A percentile compares a stretch with the other conserved stretches of the same genome.
These are phyloP conservation scores for Hymenoscyphus scutula DNA, from an alignment of 2,329 filamentous ascomycete species.

Conservation along the genomic window DNA sequence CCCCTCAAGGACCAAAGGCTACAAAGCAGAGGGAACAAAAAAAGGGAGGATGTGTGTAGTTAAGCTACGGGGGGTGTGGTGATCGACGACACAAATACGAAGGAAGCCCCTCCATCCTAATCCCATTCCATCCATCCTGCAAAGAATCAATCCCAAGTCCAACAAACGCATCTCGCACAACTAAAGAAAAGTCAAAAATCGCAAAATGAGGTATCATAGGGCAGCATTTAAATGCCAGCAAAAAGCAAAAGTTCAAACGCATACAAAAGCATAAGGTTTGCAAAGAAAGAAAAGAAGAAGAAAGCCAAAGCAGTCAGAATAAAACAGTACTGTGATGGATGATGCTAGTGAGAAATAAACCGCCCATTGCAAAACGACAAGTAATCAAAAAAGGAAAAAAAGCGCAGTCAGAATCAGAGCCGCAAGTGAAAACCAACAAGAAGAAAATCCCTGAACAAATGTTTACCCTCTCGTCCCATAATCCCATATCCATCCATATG, in stretches of 20 bases:
- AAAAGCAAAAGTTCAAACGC: too few species aligned
- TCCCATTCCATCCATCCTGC: background rate
- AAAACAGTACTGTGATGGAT: constrained; percentile 11
- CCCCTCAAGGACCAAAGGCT: too few species aligned
- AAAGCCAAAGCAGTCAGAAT: constrained; percentile 1
- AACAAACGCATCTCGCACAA: background rate
- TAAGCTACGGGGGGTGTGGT: too few species aligned
- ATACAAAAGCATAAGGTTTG: too few species aligned
- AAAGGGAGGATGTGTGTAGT: too few species aligned
- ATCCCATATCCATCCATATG: constrained; percentile 16
- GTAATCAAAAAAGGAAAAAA: background rate
- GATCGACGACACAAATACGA: too few species aligned
- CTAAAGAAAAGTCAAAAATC: background rate
- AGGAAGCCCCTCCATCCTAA: background rate
- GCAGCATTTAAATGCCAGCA: constrained; percentile 15
- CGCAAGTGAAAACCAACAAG: constrained; percentile 21
- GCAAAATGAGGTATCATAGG: constrained; percentile 19
- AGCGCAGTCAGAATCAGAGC: too few species aligned
- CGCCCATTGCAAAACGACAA: background rate
- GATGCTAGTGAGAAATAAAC: background rate
- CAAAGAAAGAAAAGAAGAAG: constrained; percentile 3
- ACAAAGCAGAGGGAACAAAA: too few species aligned
- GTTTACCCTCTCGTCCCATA: constrained; percentile 20
- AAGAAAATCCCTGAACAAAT: constrained; percentile 12
- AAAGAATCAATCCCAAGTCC: background rate